These are phyloP conservation scores for Mimosa pudica DNA, from an alignment of 306 rosid genomes.

Conservation along the genomic window DNA sequence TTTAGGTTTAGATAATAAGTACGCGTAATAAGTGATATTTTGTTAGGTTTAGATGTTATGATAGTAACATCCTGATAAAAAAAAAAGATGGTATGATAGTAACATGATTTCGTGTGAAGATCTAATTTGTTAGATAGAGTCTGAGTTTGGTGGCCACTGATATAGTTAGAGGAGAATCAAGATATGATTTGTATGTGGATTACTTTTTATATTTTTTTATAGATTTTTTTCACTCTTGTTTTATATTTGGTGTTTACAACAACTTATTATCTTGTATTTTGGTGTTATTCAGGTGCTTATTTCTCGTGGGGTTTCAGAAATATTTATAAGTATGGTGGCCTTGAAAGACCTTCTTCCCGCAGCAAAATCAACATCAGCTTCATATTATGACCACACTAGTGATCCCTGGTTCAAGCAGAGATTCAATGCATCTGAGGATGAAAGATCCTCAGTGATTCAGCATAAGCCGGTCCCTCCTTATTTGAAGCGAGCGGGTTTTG, in stretches of 20 bases:
- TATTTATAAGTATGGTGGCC: constrained; percentile 52
- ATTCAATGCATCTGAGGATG: constrained; percentile 63
- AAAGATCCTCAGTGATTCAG: constrained; percentile 47
- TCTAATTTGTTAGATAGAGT: neutral
- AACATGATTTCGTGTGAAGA: neutral
- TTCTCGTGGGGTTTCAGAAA: neutral
- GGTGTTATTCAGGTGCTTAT: neutral
- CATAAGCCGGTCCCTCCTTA: constrained; percentile 72
- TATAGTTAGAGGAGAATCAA: neutral
- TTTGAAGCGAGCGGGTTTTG: constrained; percentile 73
- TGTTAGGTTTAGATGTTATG: neutral
- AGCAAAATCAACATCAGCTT: constrained; percentile 54
- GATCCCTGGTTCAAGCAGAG: constrained; percentile 96
- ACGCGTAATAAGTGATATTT: neutral
- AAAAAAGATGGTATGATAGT: neutral
- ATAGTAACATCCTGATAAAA: neutral
- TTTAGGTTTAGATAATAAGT: too few species aligned
- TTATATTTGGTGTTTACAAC: neutral
- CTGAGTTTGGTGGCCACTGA: neutral
- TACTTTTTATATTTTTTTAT: too few species aligned
- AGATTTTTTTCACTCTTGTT: too few species aligned
- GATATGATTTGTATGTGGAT: neutral
- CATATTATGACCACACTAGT: constrained; percentile 72
- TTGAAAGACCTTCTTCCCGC: constrained; percentile 79
- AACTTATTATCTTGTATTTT: neutral